Conservation (phyloP, 139 green algal species). For the Parachlorella kessleri region DNA sequence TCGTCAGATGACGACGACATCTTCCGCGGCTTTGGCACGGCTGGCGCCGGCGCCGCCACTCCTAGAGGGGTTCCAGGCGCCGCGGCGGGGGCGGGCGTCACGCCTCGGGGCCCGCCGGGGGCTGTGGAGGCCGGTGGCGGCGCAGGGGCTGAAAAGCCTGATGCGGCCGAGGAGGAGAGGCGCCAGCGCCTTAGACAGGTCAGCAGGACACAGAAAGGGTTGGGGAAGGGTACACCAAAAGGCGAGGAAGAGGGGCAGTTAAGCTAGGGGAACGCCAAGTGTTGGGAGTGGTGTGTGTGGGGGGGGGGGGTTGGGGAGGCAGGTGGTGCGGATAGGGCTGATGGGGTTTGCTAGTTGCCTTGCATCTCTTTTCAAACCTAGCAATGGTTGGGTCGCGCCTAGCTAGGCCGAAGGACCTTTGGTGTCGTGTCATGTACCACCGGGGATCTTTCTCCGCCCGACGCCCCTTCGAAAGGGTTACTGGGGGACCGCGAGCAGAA, state of each 20-base stretch:
- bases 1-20: neutral
- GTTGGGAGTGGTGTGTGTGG: too few relatives aligned
- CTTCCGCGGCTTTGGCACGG: neutral
- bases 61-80: neutral
- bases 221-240: too few relatives aligned
- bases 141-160: neutral
- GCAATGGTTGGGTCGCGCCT: too few relatives aligned
- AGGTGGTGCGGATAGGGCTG: too few relatives aligned
- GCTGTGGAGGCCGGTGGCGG: neutral
- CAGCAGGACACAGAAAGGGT: too few relatives aligned
- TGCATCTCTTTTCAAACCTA: too few relatives aligned
- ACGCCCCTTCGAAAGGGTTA: neutral
- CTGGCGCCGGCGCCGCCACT: neutral
- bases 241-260: too few relatives aligned
- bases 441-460: neutral
- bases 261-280: too few relatives aligned
- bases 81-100: neutral
- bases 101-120: neutral
- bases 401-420: too few relatives aligned
- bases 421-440: too few relatives aligned
- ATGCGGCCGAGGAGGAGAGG: constrained; percentile 40
- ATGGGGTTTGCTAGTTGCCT: too few relatives aligned
- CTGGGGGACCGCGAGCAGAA: neutral
- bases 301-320: too few relatives aligned
- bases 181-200: constrained; percentile 38